Conservation (phyloP, 1,284 basidiomycete species). For the Ceratobasidium theobromae region DNA sequence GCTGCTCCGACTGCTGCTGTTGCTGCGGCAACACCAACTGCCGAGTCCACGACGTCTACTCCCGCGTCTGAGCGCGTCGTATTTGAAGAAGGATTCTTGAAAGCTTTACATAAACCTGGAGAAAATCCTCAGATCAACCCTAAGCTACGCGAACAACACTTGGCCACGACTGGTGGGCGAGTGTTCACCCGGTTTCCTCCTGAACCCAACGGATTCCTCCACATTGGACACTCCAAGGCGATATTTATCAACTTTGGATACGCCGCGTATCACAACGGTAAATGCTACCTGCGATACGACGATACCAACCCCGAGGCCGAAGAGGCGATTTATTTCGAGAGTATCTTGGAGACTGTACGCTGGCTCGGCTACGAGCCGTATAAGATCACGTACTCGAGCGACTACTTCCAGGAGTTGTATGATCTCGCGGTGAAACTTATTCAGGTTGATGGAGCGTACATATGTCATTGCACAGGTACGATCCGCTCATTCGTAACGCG, state of each 20-base stretch:
- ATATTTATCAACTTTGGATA: constrained; percentile 99
- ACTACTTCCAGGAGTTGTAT: constrained; percentile 91
- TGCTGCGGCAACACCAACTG: constrained; percentile 37
- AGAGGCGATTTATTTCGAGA: constrained; percentile 94
- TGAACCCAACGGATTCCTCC: constrained; percentile 96
- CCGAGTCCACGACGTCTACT: constrained; percentile 40
- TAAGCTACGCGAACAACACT: constrained; percentile 77
- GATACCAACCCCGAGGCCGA: constrained; percentile 99
- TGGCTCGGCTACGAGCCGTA: constrained; percentile 99
- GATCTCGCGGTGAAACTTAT: constrained; percentile 91
- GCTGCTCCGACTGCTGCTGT: constrained; percentile 39
- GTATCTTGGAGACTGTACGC: constrained; percentile 90
- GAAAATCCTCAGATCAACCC: constrained; percentile 88
- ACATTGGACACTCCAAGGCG: constrained; percentile 97
- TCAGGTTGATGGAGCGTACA: constrained; percentile 88
- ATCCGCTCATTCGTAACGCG: constrained; percentile 21
- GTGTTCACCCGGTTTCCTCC: constrained; percentile 98
- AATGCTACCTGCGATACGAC: constrained; percentile 93
- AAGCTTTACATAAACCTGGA: constrained; percentile 90
- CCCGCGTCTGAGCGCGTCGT: constrained; percentile 63
- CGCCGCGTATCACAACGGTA: constrained; percentile 87
- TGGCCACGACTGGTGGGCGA: constrained; percentile 76
- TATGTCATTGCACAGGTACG: constrained; percentile 93
- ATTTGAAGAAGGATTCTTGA: constrained; percentile 95
- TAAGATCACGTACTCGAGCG: constrained; percentile 99